These are phyloP conservation scores for Akebia trifoliata DNA, from an alignment of 164 flowering plant genomes.

Conservation along the genomic window DNA sequence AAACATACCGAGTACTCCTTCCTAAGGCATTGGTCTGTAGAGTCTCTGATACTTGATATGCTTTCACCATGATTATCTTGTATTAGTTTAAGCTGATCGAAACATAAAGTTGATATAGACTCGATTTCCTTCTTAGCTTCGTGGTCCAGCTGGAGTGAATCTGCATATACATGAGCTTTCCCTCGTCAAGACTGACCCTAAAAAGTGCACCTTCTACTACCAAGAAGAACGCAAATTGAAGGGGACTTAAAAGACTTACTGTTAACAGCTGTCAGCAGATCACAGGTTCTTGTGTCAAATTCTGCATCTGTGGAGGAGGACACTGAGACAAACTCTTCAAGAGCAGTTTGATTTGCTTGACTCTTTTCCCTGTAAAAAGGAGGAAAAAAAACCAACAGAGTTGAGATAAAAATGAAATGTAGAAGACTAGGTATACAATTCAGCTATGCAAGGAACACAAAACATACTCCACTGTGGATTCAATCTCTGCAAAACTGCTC, in stretches of 20 bases:
- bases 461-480: conserved; percentile 43
- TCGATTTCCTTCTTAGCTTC: conserved; percentile 43
- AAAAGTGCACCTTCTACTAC: background rate
- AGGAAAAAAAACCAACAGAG: background rate
- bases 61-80: conserved; percentile 38
- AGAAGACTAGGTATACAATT: background rate
- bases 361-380: conserved; percentile 36
- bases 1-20: conserved; percentile 59
- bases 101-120: conserved; percentile 32
- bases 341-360: conserved; percentile 22
- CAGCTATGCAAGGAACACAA: background rate
- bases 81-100: conserved; percentile 38
- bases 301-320: conserved; percentile 31
- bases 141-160: conserved; percentile 46
- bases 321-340: conserved; percentile 32
- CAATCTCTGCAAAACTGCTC: conserved; percentile 27
- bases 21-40: conserved; percentile 45
- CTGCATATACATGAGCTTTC: conserved; percentile 31
- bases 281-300: conserved; percentile 26
- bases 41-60: conserved; percentile 35
- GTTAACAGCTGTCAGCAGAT: conserved; percentile 31
- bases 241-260: conserved; percentile 29
- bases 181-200: background rate
- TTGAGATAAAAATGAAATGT: background rate
- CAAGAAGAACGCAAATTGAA: background rate